Percentiles rank a stretch among this genome's conserved stretches.
Evolutionary conservation across 1,284 basidiomycete species (phyloP).

Genomic region (Pseudozyma sp.): DNA sequence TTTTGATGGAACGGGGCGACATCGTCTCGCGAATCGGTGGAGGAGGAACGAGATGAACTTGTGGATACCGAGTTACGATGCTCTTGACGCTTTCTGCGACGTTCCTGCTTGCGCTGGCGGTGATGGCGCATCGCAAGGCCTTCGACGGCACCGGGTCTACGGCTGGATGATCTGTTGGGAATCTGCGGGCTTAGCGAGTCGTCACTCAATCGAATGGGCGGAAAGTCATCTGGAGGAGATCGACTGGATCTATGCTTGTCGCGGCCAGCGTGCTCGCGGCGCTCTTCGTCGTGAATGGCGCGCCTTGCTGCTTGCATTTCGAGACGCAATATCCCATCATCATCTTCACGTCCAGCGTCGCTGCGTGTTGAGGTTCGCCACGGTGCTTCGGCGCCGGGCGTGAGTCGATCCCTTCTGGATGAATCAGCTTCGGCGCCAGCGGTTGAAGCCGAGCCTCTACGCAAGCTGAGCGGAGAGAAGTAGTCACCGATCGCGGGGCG

Average conservation of each 20-base stretch:
- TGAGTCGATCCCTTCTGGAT: slow-evolving; percentile 2
- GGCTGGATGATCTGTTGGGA: slow-evolving; percentile 14
- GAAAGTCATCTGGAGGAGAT: slow-evolving; percentile 19
- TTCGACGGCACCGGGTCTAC: slow-evolving; percentile 45
- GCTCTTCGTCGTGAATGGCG: slow-evolving; percentile 33
- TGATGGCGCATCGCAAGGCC: slow-evolving; percentile 47
- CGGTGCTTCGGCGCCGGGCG: slow-evolving; percentile 7
- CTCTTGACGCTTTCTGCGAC: slow-evolving; percentile 22
- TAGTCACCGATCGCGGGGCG: slow-evolving; percentile 12
- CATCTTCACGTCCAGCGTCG: slow-evolving; percentile 8
- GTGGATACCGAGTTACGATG: slow-evolving; percentile 27
- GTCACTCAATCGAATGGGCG: slow-evolving; percentile 39
- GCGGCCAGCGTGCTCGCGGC: slow-evolving; percentile 1
- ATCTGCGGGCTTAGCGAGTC: slow-evolving; percentile 12
- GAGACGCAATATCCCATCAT: slow-evolving; percentile 22
- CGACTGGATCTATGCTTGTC: neutral
- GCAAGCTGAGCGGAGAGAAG: slow-evolving; percentile 5
- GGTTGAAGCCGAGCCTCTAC: slow-evolving; percentile 15
- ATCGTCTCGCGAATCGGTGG: slow-evolving; percentile 1
- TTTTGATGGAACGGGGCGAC: neutral
- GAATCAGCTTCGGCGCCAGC: neutral
- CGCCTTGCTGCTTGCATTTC: slow-evolving; percentile 33
- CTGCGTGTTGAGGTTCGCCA: neutral
- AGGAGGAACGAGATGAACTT: slow-evolving; percentile 15
- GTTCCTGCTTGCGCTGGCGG: slow-evolving; percentile 24